Evolutionary conservation across 805 yeast species (phyloP), one percentile per base, ranked within the genome.

Genomic region (Brettanomyces bruxellensis): DNA sequence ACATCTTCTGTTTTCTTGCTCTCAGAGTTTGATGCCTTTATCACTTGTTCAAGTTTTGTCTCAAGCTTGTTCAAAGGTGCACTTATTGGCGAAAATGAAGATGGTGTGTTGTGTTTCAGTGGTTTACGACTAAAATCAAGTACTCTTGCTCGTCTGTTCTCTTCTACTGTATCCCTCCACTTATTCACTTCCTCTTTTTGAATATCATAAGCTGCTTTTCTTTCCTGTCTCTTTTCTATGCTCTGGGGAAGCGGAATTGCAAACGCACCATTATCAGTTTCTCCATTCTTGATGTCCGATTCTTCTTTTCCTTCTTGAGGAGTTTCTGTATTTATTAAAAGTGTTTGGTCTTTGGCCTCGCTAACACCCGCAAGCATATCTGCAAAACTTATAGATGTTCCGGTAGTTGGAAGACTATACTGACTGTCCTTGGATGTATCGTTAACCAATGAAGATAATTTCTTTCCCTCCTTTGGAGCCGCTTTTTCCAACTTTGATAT

Each of bases 191-290:
- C 95, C 39, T 83, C 84, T 54, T 83, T 88, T 40, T 96, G 80
- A 34, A 93, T 76, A 47, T 86, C 95, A 61, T 86, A 90, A 0
- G 99, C 98, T 2, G 91, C 97, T 47, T 72, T 75, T 59, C 98
- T 76, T 55, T 90, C 96, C 53, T 83, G 76, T 59, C 93, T 79
- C 55, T 86, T 78, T 64, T 89, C 95, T 46, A 91, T 81, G 53
- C 95, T 78, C 56, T 79, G 78, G 1, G 97, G 96, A 46, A 89
- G 71, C 2, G 98, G 97, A 11, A 88, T 81, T 0, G 83, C 76
- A 43, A 88, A 66, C 1, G 91, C 73, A 22, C 38, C 41, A 23
- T 41, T 45, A 14, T 66, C 52, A 23, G 47, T 45, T 22, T 50
- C 60, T 30, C 68, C 64, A 37, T 65, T 66, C 4, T 65, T 42